Percentiles rank a stretch among this genome's conserved stretches.
Conservation (phyloP, 2,329 filamentous ascomycete genomes). For the Neurospora sp. region DNA sequence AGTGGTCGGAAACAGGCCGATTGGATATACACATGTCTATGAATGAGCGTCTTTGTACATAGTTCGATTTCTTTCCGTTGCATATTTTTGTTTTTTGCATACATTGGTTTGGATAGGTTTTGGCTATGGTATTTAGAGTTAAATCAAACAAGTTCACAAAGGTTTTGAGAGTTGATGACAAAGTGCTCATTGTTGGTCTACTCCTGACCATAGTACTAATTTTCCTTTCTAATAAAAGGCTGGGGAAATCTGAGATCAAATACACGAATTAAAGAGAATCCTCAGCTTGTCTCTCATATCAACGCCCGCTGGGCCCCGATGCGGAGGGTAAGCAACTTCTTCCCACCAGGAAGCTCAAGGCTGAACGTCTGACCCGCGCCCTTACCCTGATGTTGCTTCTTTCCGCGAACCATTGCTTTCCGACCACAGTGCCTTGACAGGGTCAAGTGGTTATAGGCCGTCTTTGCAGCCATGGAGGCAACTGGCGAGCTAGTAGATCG, state of each 20-base stretch:
- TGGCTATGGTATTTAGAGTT: background rate
- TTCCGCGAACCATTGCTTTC: background rate
- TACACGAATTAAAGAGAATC: background rate
- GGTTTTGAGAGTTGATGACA: background rate
- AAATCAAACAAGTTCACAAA: background rate
- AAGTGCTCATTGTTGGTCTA: background rate
- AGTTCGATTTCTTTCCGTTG: background rate
- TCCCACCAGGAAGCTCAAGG: constrained; percentile 3
- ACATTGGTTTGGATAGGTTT: background rate
- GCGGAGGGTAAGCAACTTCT: constrained; percentile 5
- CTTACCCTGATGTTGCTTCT: background rate
- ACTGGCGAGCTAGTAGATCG: background rate
- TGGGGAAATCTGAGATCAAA: background rate
- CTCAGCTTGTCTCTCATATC: background rate
- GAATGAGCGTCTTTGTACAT: background rate
- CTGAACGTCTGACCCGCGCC: constrained; percentile 4
- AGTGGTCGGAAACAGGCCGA: background rate
- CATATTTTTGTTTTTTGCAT: background rate
- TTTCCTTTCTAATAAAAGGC: background rate
- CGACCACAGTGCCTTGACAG: background rate
- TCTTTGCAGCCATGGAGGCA: background rate
- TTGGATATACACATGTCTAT: background rate
- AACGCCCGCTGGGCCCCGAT: background rate
- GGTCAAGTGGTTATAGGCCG: background rate
- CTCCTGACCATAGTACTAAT: background rate